phyloP scores from a whole-genome alignment of 345 rosid genomes.

The Clarkia xantiana region DNA sequence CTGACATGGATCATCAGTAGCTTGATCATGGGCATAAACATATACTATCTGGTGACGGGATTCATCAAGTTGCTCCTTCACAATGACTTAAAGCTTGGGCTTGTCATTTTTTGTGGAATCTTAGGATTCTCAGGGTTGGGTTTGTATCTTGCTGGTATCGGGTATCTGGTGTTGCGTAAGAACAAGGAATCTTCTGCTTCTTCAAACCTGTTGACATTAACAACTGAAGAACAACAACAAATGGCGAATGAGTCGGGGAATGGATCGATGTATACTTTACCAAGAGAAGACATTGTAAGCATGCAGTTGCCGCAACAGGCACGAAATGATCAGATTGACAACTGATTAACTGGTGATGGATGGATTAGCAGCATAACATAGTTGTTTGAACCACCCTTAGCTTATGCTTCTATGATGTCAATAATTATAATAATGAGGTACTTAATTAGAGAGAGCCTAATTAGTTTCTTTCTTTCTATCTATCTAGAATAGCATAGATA shows the following conservation, averaged over 20 bases:
- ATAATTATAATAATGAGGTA: too few species aligned
- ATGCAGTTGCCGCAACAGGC: conserved; percentile 58
- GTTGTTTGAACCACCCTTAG: too few species aligned
- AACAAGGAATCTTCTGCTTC: conserved; percentile 26
- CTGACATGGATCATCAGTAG: conserved; percentile 74
- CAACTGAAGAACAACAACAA: conserved; percentile 19
- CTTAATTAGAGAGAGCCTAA: too few species aligned
- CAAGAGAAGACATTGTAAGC: conserved; percentile 51
- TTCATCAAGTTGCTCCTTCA: conserved; percentile 48
- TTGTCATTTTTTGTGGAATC: conserved; percentile 34
- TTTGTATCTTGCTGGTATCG: conserved; percentile 49
- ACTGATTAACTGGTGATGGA: background rate
- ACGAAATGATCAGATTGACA: conserved; percentile 13
- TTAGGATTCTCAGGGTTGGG: conserved; percentile 50
- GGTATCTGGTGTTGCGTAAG: conserved; percentile 55
- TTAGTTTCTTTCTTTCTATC: too few species aligned
- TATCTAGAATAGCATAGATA: too few species aligned
- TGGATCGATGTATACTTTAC: conserved; percentile 17
- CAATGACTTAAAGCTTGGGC: conserved; percentile 25
- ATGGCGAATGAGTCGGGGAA: conserved; percentile 11
- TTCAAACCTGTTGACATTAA: conserved; percentile 27
- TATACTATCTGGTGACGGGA: conserved; percentile 45
- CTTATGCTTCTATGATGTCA: too few species aligned
- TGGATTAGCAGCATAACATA: too few species aligned
- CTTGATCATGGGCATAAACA: conserved; percentile 62